Evolutionary conservation across 1,284 basidiomycete species (phyloP).

Genomic region (Hypsizygus ulmarius): DNA sequence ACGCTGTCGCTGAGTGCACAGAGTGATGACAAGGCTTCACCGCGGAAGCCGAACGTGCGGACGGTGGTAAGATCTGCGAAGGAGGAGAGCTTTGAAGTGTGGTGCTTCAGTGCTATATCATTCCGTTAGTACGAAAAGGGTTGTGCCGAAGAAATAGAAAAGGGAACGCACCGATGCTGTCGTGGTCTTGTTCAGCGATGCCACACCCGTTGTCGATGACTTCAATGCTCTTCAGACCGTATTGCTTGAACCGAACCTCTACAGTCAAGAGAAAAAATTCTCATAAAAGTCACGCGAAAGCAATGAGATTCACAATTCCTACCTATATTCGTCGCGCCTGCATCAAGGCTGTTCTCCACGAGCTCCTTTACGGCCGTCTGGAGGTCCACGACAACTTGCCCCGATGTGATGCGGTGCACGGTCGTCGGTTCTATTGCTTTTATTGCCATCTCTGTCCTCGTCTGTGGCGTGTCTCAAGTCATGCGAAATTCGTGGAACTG

Average conservation of each 20-base stretch:
- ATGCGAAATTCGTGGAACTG: too few relatives aligned
- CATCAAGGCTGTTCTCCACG: constrained; percentile 95
- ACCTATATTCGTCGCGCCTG: constrained; percentile 87
- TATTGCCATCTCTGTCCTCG: constrained; percentile 25
- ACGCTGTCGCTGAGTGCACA: constrained; percentile 82
- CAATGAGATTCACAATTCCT: neutral
- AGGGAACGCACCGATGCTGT: constrained; percentile 63
- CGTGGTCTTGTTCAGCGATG: constrained; percentile 76
- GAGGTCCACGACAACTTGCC: constrained; percentile 93
- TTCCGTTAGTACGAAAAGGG: neutral
- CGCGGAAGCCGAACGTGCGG: constrained; percentile 91
- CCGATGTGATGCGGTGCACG: constrained; percentile 85
- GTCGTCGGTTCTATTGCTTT: constrained; percentile 74
- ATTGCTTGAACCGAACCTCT: constrained; percentile 92
- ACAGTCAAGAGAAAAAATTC: constrained; percentile 7
- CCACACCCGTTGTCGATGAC: constrained; percentile 93
- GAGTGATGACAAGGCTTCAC: constrained; percentile 92
- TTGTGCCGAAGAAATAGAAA: neutral
- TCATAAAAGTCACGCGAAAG: neutral
- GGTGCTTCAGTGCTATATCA: constrained; percentile 78
- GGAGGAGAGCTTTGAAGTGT: constrained; percentile 88
- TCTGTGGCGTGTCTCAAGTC: too few relatives aligned
- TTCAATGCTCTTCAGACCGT: constrained; percentile 85
- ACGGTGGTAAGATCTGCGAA: constrained; percentile 78
- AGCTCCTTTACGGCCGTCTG: constrained; percentile 95